These are phyloP conservation scores for Metschnikowia anglica DNA, from an alignment of 805 yeast genomes.

Conservation along the genomic window DNA sequence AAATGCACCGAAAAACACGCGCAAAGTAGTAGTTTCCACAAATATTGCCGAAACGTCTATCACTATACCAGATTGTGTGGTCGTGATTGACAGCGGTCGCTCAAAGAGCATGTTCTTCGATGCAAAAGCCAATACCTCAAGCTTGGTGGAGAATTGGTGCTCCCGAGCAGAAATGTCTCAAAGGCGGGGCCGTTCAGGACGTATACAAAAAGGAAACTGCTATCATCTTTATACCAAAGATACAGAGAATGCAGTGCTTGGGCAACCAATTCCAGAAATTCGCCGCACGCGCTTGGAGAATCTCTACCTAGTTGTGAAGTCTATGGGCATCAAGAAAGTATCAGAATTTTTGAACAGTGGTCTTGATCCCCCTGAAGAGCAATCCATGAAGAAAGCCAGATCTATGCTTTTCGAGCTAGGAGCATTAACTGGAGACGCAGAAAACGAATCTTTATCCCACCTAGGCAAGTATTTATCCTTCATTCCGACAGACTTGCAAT, in stretches of 20 bases:
- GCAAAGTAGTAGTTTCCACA: slow-evolving; percentile 86
- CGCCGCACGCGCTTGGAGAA: slow-evolving; percentile 81
- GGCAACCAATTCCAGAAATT: slow-evolving; percentile 86
- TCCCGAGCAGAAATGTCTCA: slow-evolving; percentile 88
- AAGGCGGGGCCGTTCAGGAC: slow-evolving; percentile 98
- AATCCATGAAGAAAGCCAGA: slow-evolving; percentile 51
- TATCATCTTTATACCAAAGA: slow-evolving; percentile 73
- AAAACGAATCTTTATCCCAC: slow-evolving; percentile 54
- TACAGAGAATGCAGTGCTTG: slow-evolving; percentile 55
- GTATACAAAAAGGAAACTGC: slow-evolving; percentile 81
- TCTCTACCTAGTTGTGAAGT: slow-evolving; percentile 75
- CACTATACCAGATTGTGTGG: slow-evolving; percentile 93
- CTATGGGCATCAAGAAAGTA: slow-evolving; percentile 83
- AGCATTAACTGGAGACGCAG: slow-evolving; percentile 47
- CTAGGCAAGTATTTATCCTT: slow-evolving; percentile 77
- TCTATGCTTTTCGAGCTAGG: slow-evolving; percentile 66
- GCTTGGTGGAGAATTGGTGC: slow-evolving; percentile 77
- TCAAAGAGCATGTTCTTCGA: slow-evolving; percentile 78
- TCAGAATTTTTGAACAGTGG: slow-evolving; percentile 68
- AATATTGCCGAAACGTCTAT: slow-evolving; percentile 97
- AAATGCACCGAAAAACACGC: slow-evolving; percentile 47
- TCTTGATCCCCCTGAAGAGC: slow-evolving; percentile 72
- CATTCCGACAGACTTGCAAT: slow-evolving; percentile 82
- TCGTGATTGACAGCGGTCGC: slow-evolving; percentile 83
- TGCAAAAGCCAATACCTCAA: slow-evolving; percentile 62